Percentiles rank a stretch among this genome's conserved stretches.
These are phyloP conservation scores for Asclepias syriaca DNA, from an alignment of 257 asterid species.

Conservation along the genomic window DNA sequence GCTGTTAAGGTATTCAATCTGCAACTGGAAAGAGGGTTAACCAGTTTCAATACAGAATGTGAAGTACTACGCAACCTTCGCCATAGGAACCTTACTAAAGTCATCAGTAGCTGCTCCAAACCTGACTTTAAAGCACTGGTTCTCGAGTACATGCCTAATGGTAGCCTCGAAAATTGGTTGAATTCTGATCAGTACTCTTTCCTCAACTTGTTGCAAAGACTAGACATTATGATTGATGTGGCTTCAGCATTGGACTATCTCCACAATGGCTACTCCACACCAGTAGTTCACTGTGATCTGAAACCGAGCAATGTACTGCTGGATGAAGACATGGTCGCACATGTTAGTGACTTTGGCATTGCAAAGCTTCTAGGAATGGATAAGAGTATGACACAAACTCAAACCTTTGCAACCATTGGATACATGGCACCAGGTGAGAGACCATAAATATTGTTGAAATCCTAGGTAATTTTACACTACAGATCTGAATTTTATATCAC, in stretches of 20 bases:
- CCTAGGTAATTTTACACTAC: no score
- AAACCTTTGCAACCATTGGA: constrained; percentile 23
- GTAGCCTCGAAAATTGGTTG: constrained; percentile 25
- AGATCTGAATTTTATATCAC: no score
- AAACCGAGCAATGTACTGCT: constrained; percentile 26
- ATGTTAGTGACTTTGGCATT: constrained; percentile 26
- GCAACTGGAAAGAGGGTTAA: constrained; percentile 8
- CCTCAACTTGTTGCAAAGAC: constrained; percentile 15
- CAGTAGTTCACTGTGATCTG: constrained; percentile 25
- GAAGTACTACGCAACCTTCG: constrained; percentile 25
- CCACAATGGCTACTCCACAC: constrained; percentile 20
- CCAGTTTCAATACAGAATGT: constrained; percentile 25
- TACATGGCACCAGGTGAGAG: constrained; percentile 30
- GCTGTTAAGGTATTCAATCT: constrained; percentile 27
- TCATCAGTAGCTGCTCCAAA: constrained; percentile 23
- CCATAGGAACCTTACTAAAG: constrained; percentile 28
- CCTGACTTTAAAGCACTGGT: constrained; percentile 25
- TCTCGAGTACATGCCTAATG: constrained; percentile 28
- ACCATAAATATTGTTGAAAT: no score
- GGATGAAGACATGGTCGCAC: constrained; percentile 24
- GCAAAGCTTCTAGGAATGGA: constrained; percentile 17
- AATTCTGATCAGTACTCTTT: neutral
- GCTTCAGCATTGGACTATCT: constrained; percentile 26
- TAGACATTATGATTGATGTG: constrained; percentile 24
- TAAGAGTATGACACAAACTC: constrained; percentile 14